These are phyloP conservation scores for Comarum palustre DNA, from an alignment of 306 rosid species.

Conservation along the genomic window DNA sequence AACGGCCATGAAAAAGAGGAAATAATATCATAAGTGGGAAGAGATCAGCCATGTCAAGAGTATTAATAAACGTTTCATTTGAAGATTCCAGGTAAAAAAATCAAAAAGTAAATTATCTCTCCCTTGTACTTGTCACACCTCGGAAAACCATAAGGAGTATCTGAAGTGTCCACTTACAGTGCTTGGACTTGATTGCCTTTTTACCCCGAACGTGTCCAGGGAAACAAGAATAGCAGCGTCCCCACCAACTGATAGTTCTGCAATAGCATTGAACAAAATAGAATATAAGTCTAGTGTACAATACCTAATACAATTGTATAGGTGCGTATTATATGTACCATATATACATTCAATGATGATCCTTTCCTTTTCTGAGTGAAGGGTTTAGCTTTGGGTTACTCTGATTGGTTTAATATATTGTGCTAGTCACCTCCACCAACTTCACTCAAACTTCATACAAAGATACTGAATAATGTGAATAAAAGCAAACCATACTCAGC, in stretches of 20 bases:
- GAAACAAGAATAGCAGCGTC: conserved; percentile 47
- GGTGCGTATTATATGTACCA: not conserved
- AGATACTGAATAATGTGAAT: conserved; percentile 4
- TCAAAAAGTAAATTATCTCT: not conserved
- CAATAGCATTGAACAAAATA: conserved; percentile 34
- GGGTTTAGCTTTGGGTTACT: not conserved
- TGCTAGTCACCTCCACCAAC: not conserved
- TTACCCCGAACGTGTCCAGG: conserved; percentile 48
- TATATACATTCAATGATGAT: not conserved
- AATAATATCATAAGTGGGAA: not conserved
- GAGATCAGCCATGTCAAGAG: not conserved
- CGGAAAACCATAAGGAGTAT: not conserved
- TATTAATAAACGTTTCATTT: not conserved
- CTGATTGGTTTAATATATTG: not conserved
- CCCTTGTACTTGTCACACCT: not conserved
- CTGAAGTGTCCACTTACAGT: conserved; percentile 58
- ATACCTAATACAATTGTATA: not conserved
- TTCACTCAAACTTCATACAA: not conserved
- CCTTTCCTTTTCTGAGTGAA: not conserved
- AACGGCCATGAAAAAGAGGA: conserved; percentile 26
- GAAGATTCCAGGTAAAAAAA: not conserved
- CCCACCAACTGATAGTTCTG: conserved; percentile 57
- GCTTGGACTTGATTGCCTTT: conserved; percentile 52
- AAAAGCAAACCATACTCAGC: not conserved
- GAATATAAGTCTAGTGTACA: conserved; percentile 23